phyloP scores from a whole-genome alignment of 148 eudicot genomes.

The Fagopyrum homotropicum region DNA sequence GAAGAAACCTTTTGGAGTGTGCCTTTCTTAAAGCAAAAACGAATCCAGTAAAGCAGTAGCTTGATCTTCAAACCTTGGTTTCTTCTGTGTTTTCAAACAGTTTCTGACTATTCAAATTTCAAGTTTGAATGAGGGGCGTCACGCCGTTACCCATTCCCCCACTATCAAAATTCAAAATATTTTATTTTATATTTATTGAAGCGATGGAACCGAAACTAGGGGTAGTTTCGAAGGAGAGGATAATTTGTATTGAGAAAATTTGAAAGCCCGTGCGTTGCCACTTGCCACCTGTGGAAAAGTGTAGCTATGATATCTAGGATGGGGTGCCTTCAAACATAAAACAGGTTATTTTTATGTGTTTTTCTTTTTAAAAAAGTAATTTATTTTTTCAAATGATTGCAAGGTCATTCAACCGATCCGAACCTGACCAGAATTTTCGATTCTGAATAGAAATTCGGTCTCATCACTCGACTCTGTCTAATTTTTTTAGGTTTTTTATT shows the following conservation, averaged over 20 bases:
- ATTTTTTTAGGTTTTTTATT: too few relatives aligned
- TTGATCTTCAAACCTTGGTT: conserved; percentile 32
- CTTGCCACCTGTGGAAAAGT: conserved; percentile 12
- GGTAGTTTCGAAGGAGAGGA: not conserved
- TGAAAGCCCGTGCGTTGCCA: not conserved
- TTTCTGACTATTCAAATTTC: conserved; percentile 1
- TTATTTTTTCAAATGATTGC: too few relatives aligned
- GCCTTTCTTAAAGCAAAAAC: conserved; percentile 26
- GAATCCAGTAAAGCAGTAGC: conserved; percentile 19
- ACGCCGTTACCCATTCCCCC: not conserved
- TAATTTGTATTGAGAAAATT: not conserved
- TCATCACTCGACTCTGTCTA: too few relatives aligned
- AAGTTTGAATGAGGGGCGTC: not conserved
- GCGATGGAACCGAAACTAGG: not conserved
- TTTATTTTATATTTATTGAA: too few relatives aligned
- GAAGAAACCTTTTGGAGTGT: conserved; percentile 48
- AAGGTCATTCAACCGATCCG: too few relatives aligned
- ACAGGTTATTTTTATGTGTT: too few relatives aligned
- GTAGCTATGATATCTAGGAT: not conserved
- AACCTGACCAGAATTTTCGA: too few relatives aligned
- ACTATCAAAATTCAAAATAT: not conserved
- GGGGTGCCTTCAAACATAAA: too few relatives aligned
- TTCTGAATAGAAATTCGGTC: too few relatives aligned
- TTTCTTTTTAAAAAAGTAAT: too few relatives aligned
- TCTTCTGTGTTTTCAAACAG: not conserved